Percentiles rank a stretch among this genome's conserved stretches.
phyloP scores from a whole-genome alignment of 2,329 filamentous ascomycete species.

The Epichloe sylvatica region DNA sequence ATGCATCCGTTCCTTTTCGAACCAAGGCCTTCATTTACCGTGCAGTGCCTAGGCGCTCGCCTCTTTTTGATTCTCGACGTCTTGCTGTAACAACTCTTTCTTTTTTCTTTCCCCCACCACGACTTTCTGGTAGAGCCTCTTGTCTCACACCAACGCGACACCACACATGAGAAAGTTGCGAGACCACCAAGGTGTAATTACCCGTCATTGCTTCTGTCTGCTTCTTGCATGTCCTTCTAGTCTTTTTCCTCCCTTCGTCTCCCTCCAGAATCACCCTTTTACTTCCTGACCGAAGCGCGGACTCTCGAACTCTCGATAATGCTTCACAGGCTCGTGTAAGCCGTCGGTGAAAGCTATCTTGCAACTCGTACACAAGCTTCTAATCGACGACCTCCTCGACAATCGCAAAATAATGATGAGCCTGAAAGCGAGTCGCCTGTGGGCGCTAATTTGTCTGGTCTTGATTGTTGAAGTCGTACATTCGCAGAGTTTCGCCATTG shows the following conservation, averaged over 20 bases:
- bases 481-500: constrained; percentile 19
- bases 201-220: constrained; percentile 1
- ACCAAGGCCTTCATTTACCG: not conserved
- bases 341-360: constrained; percentile 9
- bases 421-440: constrained; percentile 18
- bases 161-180: not conserved
- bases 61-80: not conserved
- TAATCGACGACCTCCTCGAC: constrained; percentile 1
- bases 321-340: constrained; percentile 8
- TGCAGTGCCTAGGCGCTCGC: not conserved
- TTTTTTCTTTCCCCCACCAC: not conserved
- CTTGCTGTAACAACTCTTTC: not conserved
- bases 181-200: not conserved
- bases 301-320: constrained; percentile 6
- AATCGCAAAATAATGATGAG: constrained; percentile 18
- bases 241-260: not conserved
- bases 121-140: not conserved
- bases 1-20: not conserved
- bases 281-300: not conserved
- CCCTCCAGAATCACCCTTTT: not conserved
- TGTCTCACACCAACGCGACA: not conserved
- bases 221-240: not conserved
- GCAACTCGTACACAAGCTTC: constrained; percentile 5
- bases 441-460: constrained; percentile 26
- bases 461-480: constrained; percentile 24